Conservation (phyloP, 1,284 basidiomycete genomes). For the Fomes fomentarius region DNA sequence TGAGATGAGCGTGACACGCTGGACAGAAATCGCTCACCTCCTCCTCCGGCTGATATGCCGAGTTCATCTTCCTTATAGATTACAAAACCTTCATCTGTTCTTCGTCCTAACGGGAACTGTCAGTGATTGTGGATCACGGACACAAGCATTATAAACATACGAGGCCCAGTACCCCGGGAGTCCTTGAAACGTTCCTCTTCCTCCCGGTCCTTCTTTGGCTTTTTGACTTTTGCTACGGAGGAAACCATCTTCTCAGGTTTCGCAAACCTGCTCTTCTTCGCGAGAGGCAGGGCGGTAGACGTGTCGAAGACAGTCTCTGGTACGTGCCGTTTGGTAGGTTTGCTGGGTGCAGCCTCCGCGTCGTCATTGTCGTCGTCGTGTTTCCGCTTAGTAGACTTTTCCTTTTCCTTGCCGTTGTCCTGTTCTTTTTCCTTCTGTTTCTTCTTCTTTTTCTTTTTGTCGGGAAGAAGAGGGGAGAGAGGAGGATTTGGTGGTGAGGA, state of each 20-base stretch:
- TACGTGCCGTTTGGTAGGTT: conserved; percentile 42
- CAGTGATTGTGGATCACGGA: background rate
- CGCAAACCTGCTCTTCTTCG: conserved; percentile 33
- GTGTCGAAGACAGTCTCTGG: conserved; percentile 68
- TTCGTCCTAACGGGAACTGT: conserved; percentile 56
- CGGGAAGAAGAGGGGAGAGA: conserved; percentile 26
- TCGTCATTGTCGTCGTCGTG: conserved; percentile 23
- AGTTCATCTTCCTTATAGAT: conserved; percentile 91
- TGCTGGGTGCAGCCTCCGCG: conserved; percentile 22
- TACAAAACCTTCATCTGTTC: conserved; percentile 83
- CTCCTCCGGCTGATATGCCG: conserved; percentile 71
- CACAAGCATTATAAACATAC: conserved; percentile 42
- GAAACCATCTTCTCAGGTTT: conserved; percentile 23
- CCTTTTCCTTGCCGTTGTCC: conserved; percentile 35
- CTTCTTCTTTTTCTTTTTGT: conserved; percentile 47
- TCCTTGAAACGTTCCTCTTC: conserved; percentile 70
- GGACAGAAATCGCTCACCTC: conserved; percentile 51
- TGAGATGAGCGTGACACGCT: conserved; percentile 26
- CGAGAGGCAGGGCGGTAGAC: conserved; percentile 38
- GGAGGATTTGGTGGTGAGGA: conserved; percentile 21
- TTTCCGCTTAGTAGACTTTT: conserved; percentile 22
- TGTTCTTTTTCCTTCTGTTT: conserved; percentile 45
- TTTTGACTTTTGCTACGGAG: conserved; percentile 29
- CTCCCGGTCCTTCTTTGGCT: conserved; percentile 31
- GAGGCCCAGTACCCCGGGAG: conserved; percentile 72